Evolutionary conservation across 2,329 filamentous ascomycete species (phyloP).

Genomic region (Calonectria pauciramosa): DNA sequence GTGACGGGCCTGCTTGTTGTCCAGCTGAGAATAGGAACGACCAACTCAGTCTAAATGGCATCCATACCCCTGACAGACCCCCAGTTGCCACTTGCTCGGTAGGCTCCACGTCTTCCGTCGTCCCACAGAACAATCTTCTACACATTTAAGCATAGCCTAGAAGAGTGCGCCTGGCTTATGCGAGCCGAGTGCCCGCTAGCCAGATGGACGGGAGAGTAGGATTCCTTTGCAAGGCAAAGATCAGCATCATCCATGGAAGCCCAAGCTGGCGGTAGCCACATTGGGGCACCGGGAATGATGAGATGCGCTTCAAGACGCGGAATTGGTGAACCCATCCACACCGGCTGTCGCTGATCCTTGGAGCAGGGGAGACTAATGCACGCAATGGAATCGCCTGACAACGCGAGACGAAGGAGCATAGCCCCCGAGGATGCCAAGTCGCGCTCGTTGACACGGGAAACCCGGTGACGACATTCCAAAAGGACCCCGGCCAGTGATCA

Average conservation of each 20-base stretch:
- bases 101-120: not conserved
- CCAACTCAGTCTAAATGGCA: not conserved
- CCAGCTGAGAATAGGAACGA: not conserved
- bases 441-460: not conserved
- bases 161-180: not conserved
- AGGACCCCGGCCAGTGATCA: not conserved
- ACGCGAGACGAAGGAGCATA: not conserved
- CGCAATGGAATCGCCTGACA: slow-evolving; percentile 1
- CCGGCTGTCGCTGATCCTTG: slow-evolving; percentile 5
- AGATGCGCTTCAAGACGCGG: not conserved
- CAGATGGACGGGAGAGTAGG: not conserved
- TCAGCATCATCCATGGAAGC: not conserved
- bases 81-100: not conserved
- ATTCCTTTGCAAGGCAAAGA: slow-evolving; percentile 3
- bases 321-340: not conserved
- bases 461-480: not conserved
- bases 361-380: not conserved
- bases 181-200: not conserved
- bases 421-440: not conserved
- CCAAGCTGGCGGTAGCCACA: not conserved
- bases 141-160: not conserved
- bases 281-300: slow-evolving; percentile 1
- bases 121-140: not conserved
- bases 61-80: not conserved
- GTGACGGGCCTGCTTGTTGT: not conserved